A percentile compares a stretch with the other conserved stretches of the same genome.
Conservation (phyloP, 129 eudicot species). For the Artemisia argyi region DNA sequence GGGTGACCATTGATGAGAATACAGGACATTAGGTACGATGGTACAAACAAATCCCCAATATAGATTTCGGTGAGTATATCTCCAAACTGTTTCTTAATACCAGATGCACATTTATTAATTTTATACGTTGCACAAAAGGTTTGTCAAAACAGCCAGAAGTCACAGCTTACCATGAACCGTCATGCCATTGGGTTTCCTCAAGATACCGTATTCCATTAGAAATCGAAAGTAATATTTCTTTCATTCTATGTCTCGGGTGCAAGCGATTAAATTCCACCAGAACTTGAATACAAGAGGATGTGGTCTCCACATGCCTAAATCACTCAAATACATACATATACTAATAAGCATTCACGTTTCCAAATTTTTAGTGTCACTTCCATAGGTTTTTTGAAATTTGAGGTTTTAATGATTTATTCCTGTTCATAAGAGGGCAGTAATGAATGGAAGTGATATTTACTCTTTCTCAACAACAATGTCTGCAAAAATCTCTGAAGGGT, state of each 20-base stretch:
- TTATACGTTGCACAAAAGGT: too few relatives aligned
- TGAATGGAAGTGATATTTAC: conserved; percentile 33
- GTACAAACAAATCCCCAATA: not conserved
- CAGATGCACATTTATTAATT: not conserved
- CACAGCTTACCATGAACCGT: conserved; percentile 65
- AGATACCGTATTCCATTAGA: conserved; percentile 44
- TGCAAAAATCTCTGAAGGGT: conserved; percentile 68
- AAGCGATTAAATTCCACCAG: conserved; percentile 41
- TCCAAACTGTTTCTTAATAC: not conserved
- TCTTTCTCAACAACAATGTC: conserved; percentile 68
- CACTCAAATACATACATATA: not conserved
- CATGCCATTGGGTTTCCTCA: conserved; percentile 54
- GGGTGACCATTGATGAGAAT: too few relatives aligned
- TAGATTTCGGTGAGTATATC: too few relatives aligned
- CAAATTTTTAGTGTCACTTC: not conserved
- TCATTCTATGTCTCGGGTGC: conserved; percentile 46
- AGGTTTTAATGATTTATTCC: not conserved
- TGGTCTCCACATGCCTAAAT: conserved; percentile 62
- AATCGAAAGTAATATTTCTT: conserved; percentile 44
- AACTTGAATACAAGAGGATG: conserved; percentile 49
- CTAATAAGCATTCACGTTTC: not conserved
- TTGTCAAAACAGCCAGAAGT: not conserved
- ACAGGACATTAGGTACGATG: not conserved
- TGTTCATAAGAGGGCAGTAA: not conserved
- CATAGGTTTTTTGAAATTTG: not conserved